Evolutionary conservation across 75 land plant species (phyloP), one percentile per base, ranked within the genome.

Genomic region (Sequoia sempervirens): DNA sequence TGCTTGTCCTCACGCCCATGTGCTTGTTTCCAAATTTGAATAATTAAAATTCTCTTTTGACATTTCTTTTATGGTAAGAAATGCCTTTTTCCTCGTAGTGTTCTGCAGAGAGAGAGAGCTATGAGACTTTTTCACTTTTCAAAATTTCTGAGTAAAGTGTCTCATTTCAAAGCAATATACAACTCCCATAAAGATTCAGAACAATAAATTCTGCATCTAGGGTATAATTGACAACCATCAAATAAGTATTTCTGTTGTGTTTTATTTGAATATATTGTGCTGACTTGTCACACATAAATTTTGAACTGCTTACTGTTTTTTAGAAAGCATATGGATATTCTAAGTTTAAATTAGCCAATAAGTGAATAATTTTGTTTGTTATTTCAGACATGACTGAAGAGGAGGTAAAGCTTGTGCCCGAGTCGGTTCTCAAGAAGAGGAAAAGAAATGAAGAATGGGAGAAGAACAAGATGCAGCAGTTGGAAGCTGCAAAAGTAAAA

Each of bases 391-490:
- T 89, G 90, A 85, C 74, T 61, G 89, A 79, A 56, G 84, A 80
- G 43, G 83, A 38, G 50, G 84, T 72, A 81, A 84, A 81, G 58
- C 79, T 68, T 13, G 84, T 95, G 82, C 97, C 95, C 4, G 94
- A 95, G 82, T 92, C 97, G 2, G 88, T 95, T 12, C 82, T 93
- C 85, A 95, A 95, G 89, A 95, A 95, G 91, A 79, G 88, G 84
- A 93, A 91, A 88, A 82, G 95, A 58, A 82, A 74, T 50, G 95
- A 95, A 37, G 88, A 95, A 82, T 95, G 97, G 95, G 90, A 84
- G 10, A 38, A 86, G 32, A 88, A 83, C 13, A 91, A 87, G 83
- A 88, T 83, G 83, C 38, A 85, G 41, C 85, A 86, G 72, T 45
- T 88, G 23, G 87, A 82, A 17, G 88, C 70, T 10, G 81, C 83